Evolutionary conservation across 768 basidiomycete genomes (phyloP).

Genomic region (Termitomyces sp.): DNA sequence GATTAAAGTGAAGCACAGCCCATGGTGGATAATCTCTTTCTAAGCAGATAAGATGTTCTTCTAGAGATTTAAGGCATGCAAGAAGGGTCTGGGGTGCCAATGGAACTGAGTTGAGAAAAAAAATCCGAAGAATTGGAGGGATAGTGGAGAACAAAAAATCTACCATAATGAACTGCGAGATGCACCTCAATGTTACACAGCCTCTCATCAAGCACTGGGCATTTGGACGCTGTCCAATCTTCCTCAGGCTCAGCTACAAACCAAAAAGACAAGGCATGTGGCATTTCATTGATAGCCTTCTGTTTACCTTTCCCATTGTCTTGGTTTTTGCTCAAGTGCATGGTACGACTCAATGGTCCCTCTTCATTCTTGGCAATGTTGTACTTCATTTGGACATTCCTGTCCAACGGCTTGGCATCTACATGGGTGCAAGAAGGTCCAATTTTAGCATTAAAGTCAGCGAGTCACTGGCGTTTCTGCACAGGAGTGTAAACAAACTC

Average conservation of each 20-base stretch:
- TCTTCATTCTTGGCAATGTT: conserved; percentile 82
- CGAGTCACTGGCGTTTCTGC: conserved; percentile 45
- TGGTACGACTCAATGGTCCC: conserved; percentile 63
- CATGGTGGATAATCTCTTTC: conserved; percentile 73
- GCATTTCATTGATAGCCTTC: background rate
- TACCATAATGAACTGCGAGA: conserved; percentile 71
- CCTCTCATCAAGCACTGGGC: conserved; percentile 62
- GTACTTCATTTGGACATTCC: conserved; percentile 80
- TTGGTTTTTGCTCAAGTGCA: conserved; percentile 17
- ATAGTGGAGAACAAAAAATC: background rate
- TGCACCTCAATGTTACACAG: conserved; percentile 66
- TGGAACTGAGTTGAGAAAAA: background rate
- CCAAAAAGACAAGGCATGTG: conserved; percentile 1
- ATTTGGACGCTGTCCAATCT: conserved; percentile 33
- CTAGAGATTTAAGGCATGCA: conserved; percentile 61
- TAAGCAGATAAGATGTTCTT: conserved; percentile 70
- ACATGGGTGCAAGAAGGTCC: conserved; percentile 63
- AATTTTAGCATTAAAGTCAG: conserved; percentile 16
- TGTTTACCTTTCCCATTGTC: conserved; percentile 15
- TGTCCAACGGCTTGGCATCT: conserved; percentile 64
- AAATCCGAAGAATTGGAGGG: background rate
- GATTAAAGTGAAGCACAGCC: conserved; percentile 73
- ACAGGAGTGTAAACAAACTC: conserved; percentile 64
- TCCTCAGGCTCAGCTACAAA: conserved; percentile 7
- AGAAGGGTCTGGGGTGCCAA: conserved; percentile 61